A percentile compares a stretch with the other conserved stretches of the same genome.
phyloP scores from a whole-genome alignment of 192 early-diverging fungal genomes.

The Powellomyces hirtus region DNA sequence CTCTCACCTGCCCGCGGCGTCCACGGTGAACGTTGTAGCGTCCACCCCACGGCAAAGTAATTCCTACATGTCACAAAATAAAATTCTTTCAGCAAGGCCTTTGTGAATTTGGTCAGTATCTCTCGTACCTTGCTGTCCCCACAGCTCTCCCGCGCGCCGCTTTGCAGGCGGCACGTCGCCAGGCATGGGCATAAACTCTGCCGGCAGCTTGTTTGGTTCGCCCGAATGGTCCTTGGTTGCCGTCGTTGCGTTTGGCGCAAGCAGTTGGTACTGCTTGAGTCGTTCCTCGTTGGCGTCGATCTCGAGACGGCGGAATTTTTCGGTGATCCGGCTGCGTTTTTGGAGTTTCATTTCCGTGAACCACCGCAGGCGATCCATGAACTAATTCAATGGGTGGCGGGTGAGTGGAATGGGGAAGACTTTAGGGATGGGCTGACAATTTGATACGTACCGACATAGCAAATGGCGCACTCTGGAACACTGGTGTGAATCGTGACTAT shows the following conservation, averaged over 20 bases:
- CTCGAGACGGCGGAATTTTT: conserved; percentile 39
- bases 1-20: neutral
- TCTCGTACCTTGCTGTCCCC: conserved; percentile 40
- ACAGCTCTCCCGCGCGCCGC: conserved; percentile 28
- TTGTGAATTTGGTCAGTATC: neutral
- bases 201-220: conserved; percentile 14
- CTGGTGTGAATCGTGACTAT: conserved; percentile 35
- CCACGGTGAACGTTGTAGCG: conserved; percentile 35
- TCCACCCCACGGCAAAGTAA: conserved; percentile 48
- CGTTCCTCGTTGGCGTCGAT: conserved; percentile 46
- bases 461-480: conserved; percentile 45
- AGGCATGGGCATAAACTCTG: conserved; percentile 56
- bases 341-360: conserved; percentile 44
- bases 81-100: neutral
- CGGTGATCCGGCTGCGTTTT: conserved; percentile 26
- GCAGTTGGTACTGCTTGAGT: conserved; percentile 36
- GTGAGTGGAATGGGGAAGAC: neutral
- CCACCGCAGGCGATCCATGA: conserved; percentile 51
- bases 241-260: neutral
- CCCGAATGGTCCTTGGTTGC: neutral
- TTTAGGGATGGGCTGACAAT: neutral
- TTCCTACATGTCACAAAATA: conserved; percentile 29
- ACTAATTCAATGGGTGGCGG: conserved; percentile 23
- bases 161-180: conserved; percentile 39
- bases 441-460: conserved; percentile 41